phyloP scores from a whole-genome alignment of 768 basidiomycete genomes.

The Collybia sordida region DNA sequence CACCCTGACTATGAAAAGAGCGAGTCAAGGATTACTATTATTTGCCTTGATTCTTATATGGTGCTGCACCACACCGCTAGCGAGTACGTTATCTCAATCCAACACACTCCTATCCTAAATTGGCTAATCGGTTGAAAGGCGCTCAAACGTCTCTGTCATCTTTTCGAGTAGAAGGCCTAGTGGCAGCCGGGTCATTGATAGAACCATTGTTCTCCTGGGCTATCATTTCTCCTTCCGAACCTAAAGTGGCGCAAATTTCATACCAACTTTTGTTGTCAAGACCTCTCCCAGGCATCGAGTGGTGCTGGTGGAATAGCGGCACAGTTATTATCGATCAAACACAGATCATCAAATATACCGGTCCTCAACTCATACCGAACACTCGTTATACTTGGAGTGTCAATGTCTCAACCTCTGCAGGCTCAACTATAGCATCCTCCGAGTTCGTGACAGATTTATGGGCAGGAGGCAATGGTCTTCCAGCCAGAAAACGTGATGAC shows the following conservation, averaged over 20 bases:
- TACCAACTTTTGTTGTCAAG: constrained; percentile 23
- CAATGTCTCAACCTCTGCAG: constrained; percentile 18
- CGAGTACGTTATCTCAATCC: too few relatives aligned
- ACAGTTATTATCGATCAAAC: constrained; percentile 14
- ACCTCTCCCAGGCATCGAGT: constrained; percentile 9
- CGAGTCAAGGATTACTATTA: too few relatives aligned
- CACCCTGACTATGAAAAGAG: too few relatives aligned
- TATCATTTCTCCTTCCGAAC: constrained; percentile 13
- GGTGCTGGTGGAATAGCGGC: constrained; percentile 26
- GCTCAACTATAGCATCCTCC: constrained; percentile 17
- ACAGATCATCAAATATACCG: constrained; percentile 22
- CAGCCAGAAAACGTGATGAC: constrained; percentile 4
- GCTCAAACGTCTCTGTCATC: too few relatives aligned
- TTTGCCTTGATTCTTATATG: too few relatives aligned
- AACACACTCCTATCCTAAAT: too few relatives aligned
- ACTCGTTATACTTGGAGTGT: constrained; percentile 26
- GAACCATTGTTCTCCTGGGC: constrained; percentile 26
- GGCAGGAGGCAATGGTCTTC: too few relatives aligned
- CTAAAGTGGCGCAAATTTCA: constrained; percentile 18
- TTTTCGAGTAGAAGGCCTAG: too few relatives aligned
- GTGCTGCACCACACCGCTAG: too few relatives aligned
- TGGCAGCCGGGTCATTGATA: too few relatives aligned
- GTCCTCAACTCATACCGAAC: constrained; percentile 20
- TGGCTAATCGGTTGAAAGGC: too few relatives aligned
- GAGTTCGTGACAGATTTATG: constrained; percentile 16